Conservation (phyloP, 129 eudicot genomes). For the Escallonia rubra region DNA sequence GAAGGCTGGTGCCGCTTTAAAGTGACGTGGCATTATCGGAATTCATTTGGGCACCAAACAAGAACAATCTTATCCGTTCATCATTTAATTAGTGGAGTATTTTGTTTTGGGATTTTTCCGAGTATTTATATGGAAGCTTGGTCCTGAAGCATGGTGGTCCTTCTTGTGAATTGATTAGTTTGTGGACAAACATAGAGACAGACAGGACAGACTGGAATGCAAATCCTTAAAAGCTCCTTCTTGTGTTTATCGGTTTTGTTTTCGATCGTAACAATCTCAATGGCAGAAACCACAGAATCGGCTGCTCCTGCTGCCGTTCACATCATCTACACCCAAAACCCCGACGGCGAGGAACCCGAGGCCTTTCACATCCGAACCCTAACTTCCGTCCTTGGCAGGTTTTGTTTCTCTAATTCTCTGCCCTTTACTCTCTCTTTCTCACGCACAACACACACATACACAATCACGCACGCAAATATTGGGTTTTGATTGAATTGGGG, state of each 20-base stretch:
- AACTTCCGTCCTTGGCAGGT: conserved; percentile 77
- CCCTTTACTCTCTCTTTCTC: neutral
- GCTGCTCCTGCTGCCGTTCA: conserved; percentile 46
- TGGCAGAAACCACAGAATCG: conserved; percentile 28
- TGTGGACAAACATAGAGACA: no score
- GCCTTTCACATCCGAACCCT: conserved; percentile 61
- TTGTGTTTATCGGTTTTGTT: neutral
- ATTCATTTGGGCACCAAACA: no score
- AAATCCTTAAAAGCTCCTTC: neutral
- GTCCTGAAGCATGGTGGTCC: no score
- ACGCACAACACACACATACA: neutral
- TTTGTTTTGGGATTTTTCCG: no score
- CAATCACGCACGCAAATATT: neutral
- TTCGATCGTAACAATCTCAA: conserved; percentile 8
- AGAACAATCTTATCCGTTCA: no score
- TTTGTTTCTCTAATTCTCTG: neutral
- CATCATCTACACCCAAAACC: conserved; percentile 69
- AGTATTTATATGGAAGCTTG: no score
- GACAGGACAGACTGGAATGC: neutral
- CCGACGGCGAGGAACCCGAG: conserved; percentile 53
- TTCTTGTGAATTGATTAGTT: no score
- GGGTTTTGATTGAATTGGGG: neutral
- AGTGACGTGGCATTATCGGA: no score
- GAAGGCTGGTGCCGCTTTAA: no score
- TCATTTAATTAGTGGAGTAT: no score